Conservation (phyloP, 2,329 filamentous ascomycete genomes). For the Apiospora malaysiana region DNA sequence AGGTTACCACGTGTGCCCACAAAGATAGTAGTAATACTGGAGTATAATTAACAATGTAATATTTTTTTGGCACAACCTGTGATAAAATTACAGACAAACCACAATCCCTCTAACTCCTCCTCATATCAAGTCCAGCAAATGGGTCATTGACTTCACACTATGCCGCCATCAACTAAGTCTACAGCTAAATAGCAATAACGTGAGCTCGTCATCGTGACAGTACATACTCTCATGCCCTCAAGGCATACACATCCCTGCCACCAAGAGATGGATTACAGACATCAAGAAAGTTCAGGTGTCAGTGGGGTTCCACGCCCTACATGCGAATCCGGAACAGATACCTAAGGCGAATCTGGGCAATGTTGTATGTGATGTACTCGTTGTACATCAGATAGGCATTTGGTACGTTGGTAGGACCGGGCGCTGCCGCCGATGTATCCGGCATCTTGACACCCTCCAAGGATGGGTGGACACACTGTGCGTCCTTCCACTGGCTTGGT, state of each 20-base stretch:
- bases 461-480: constrained; percentile 65
- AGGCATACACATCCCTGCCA: background rate
- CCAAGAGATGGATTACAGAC: background rate
- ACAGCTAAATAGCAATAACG: background rate
- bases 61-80: background rate
- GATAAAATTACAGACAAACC: background rate
- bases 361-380: constrained; percentile 75
- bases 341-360: constrained; percentile 71
- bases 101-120: background rate
- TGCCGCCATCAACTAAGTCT: background rate
- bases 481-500: constrained; percentile 78
- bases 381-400: constrained; percentile 67
- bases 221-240: background rate
- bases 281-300: constrained; percentile 8
- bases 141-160: background rate
- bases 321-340: constrained; percentile 72
- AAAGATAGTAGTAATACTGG: too few species aligned
- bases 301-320: constrained; percentile 35
- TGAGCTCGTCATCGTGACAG: background rate
- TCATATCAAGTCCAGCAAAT: background rate
- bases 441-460: constrained; percentile 74
- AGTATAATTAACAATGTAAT: too few species aligned
- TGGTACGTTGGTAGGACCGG: constrained; percentile 53
- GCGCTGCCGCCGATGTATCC: constrained; percentile 48
- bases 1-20: too few species aligned